These are phyloP conservation scores for Phytophthora idaei DNA, from an alignment of 352 stramenopile genomes.

Conservation along the genomic window DNA sequence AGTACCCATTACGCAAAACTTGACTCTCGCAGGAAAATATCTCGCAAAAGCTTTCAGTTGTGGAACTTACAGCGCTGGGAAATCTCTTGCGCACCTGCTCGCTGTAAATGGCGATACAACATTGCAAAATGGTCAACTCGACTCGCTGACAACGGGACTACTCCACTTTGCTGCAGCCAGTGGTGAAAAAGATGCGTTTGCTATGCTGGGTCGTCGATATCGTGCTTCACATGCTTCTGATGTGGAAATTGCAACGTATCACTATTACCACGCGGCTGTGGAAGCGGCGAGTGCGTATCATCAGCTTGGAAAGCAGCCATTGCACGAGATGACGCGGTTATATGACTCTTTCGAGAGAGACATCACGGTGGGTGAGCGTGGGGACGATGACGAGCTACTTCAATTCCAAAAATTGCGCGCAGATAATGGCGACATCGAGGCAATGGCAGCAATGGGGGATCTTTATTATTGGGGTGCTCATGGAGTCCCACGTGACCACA, in stretches of 20 bases:
- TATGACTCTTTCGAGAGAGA: constrained; percentile 70
- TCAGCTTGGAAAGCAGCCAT: constrained; percentile 70
- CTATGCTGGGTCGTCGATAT: constrained; percentile 63
- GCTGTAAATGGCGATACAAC: neutral
- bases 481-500: constrained; percentile 75
- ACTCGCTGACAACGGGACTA: constrained; percentile 41
- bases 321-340: constrained; percentile 77
- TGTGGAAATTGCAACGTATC: constrained; percentile 53
- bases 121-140: neutral
- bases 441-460: constrained; percentile 87
- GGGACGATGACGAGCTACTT: constrained; percentile 88
- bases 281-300: constrained; percentile 63
- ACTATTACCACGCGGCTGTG: constrained; percentile 64
- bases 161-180: constrained; percentile 55
- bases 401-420: constrained; percentile 85
- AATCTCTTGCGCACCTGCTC: constrained; percentile 35
- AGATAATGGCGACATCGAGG: constrained; percentile 73
- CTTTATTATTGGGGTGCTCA: constrained; percentile 90
- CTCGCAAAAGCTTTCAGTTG: constrained; percentile 28
- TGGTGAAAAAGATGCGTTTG: constrained; percentile 53
- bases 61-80: constrained; percentile 30
- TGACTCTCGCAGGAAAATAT: constrained; percentile 19
- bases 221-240: neutral
- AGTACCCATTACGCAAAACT: constrained; percentile 25
- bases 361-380: constrained; percentile 40